A percentile compares a stretch with the other conserved stretches of the same genome.
Conservation (phyloP, 1,139 yeast species). For the Zygosaccharomyces pseudobailii region DNA sequence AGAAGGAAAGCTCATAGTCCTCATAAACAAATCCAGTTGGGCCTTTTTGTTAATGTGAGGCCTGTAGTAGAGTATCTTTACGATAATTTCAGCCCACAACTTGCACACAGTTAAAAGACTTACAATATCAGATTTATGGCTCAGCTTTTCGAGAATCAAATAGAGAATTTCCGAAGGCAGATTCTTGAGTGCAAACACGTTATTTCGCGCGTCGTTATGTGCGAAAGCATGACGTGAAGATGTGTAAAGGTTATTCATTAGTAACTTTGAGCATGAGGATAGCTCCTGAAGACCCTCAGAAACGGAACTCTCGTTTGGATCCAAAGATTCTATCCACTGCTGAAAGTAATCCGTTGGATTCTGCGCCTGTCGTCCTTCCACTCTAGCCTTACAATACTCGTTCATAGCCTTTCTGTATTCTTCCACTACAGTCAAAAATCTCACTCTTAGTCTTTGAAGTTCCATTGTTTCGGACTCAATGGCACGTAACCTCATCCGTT, state of each 20-base stretch:
- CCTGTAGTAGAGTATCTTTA: conserved; percentile 84
- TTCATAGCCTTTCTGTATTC: conserved; percentile 27
- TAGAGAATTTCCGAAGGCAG: conserved; percentile 81
- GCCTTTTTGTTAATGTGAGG: conserved; percentile 65
- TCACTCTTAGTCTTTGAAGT: conserved; percentile 24
- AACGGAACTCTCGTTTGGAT: conserved; percentile 21
- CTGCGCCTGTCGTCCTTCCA: conserved; percentile 16
- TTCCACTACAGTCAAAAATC: conserved; percentile 24
- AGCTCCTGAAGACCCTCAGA: conserved; percentile 19
- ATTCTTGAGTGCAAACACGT: conserved; percentile 45
- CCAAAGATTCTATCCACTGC: conserved; percentile 23
- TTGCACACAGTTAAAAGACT: conserved; percentile 71
- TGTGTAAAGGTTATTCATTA: conserved; percentile 8
- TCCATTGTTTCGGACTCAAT: conserved; percentile 32
- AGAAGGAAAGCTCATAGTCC: conserved; percentile 50
- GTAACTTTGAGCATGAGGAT: conserved; percentile 11
- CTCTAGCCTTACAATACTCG: conserved; percentile 18
- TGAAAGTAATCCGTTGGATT: conserved; percentile 27
- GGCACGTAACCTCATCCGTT: conserved; percentile 31
- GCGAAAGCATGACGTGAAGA: conserved; percentile 3
- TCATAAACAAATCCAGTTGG: conserved; percentile 46
- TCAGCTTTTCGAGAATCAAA: conserved; percentile 63
- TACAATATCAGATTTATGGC: conserved; percentile 59
- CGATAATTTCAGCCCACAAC: conserved; percentile 73
- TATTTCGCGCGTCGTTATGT: not conserved